Percentiles rank a stretch among this genome's conserved stretches.
Evolutionary conservation across 768 basidiomycete species (phyloP).

Genomic region (Amanita phalloides): DNA sequence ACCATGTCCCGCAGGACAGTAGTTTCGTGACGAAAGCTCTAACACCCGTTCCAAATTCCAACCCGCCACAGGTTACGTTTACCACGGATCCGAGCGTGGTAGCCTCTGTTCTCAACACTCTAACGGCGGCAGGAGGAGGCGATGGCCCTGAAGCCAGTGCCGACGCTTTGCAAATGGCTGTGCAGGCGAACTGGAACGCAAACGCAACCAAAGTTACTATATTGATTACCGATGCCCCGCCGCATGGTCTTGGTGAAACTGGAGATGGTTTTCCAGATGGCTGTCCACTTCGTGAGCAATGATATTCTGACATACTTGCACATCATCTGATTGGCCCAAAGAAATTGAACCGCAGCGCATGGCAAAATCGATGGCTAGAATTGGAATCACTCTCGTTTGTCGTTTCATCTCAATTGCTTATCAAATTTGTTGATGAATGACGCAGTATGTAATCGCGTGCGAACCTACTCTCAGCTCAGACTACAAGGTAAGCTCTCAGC

Average conservation of each 20-base stretch:
- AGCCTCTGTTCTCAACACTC: slow-evolving; percentile 28
- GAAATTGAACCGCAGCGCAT: slow-evolving; percentile 22
- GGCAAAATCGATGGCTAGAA: slow-evolving; percentile 33
- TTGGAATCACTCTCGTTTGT: slow-evolving; percentile 41
- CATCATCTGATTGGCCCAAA: slow-evolving; percentile 1
- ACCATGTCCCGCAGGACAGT: slow-evolving; percentile 10
- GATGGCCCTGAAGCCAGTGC: slow-evolving; percentile 53
- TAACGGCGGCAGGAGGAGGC: slow-evolving; percentile 27
- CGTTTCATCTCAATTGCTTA: not conserved
- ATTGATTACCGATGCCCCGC: slow-evolving; percentile 47
- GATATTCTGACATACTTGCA: not conserved
- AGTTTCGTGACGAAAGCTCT: slow-evolving; percentile 4
- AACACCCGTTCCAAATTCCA: not conserved
- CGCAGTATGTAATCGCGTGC: slow-evolving; percentile 47
- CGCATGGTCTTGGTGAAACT: slow-evolving; percentile 45
- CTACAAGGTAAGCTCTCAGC: not conserved
- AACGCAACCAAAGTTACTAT: slow-evolving; percentile 44
- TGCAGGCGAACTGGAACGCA: slow-evolving; percentile 38
- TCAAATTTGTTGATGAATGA: not conserved
- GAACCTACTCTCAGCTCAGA: slow-evolving; percentile 25
- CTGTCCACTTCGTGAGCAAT: not conserved
- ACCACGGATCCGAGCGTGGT: not conserved
- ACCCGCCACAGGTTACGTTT: not conserved
- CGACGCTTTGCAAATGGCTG: slow-evolving; percentile 37
- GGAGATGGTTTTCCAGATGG: slow-evolving; percentile 29